Evolutionary conservation across 2,329 filamentous ascomycete species (phyloP).

Genomic region (Fusarium brevicatenulatum): DNA sequence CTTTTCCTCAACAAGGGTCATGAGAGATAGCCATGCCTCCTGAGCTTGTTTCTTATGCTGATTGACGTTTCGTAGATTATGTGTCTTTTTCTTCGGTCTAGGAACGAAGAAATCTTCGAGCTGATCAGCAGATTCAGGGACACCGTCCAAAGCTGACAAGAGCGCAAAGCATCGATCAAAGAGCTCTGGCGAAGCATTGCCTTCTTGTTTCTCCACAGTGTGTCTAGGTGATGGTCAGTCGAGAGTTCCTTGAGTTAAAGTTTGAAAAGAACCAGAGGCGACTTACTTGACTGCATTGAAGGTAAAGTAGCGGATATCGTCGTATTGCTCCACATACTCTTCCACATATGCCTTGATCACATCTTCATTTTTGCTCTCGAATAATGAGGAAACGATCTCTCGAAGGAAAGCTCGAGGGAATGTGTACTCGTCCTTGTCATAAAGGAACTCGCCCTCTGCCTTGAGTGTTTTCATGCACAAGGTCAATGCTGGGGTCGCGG

Average conservation of each 20-base stretch:
- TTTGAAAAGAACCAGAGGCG: constrained; percentile 36
- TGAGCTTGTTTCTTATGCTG: constrained; percentile 84
- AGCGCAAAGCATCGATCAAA: constrained; percentile 70
- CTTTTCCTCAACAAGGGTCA: constrained; percentile 73
- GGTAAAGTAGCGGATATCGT: constrained; percentile 87
- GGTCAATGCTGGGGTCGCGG: constrained; percentile 78
- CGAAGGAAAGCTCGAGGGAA: constrained; percentile 77
- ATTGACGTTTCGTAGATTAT: constrained; percentile 70
- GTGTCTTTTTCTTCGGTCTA: constrained; percentile 73
- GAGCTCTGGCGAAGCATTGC: constrained; percentile 42
- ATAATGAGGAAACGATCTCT: constrained; percentile 69
- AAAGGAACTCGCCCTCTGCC: constrained; percentile 74
- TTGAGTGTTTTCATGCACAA: constrained; percentile 87
- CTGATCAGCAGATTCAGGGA: constrained; percentile 73
- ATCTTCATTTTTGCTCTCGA: constrained; percentile 67
- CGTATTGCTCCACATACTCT: constrained; percentile 81
- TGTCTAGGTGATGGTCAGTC: constrained; percentile 32
- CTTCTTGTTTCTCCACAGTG: constrained; percentile 41
- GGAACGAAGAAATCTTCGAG: constrained; percentile 75
- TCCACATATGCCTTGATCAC: constrained; percentile 78
- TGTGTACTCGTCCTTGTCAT: constrained; percentile 69
- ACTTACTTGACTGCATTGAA: constrained; percentile 78
- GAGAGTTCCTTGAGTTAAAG: no score
- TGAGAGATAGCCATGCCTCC: constrained; percentile 84
- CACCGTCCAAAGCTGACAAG: constrained; percentile 73